Evolutionary conservation across 2,329 filamentous ascomycete species (phyloP), one percentile per base, ranked within the genome.

Genomic region (Talaromyces sp.): DNA sequence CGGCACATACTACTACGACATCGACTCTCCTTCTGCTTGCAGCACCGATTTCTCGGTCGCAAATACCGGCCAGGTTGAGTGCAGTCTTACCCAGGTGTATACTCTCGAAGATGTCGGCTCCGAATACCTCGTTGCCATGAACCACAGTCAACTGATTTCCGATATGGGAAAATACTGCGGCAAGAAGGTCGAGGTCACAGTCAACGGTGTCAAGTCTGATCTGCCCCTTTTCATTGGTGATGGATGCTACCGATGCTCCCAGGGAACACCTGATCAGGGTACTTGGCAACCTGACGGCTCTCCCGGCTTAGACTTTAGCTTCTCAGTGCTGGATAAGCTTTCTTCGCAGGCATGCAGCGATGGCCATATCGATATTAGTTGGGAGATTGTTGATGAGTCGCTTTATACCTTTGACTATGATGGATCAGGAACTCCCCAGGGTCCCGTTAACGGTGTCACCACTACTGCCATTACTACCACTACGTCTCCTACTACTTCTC

Each of bases 1-100:
- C 18, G 60, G 60, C 31, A 62, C 60, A n/a, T 62, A 62, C 33
- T 62, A 62, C 31, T 62, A 62, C 51, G 60, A 62, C 42, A 18
- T 62, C 27, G 56, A 34, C 28, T 30, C 57, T 16, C 50, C 56
- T 14, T 42, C 54, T 5, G 47, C 57, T 31, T 62, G 60, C 60
- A 36, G n/a, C n/a, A 50, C 56, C 14, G 56, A 62, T 44, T 62
- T 62, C 16, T 54, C 56, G 2, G 30, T 14, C 23, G 50, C 50
- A 18, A 62, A 62, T 40, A 3, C 5, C 9, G 60, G 60, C 16
- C 60, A 62, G 31, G 60, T 62, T 7, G 60, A 62, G 33, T 62
- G 60, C 60, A 62, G 60, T 51, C 51, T 62, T 27, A 62, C 60
- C 18, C 60, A 62, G n/a, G 56, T 56, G 18, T 62, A 56, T 44